Conservation (phyloP, 2,329 filamentous ascomycete species). For the Rutstroemia sp. region DNA sequence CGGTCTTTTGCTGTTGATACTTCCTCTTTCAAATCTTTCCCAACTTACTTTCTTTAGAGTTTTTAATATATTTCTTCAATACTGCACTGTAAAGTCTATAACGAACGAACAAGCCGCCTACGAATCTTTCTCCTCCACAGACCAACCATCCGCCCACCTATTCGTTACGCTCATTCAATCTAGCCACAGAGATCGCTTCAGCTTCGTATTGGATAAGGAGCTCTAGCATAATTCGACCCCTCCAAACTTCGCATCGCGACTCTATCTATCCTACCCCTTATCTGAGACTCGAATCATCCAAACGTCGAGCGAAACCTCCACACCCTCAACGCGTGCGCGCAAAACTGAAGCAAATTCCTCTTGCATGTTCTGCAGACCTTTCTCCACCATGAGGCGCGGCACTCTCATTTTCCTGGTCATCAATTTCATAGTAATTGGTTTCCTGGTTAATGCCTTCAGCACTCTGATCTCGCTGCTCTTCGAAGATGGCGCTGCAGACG, state of each 20-base stretch:
- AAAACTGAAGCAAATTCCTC: background rate
- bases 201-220: background rate
- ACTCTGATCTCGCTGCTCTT: slow-evolving; percentile 64
- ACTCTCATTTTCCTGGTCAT: slow-evolving; percentile 37
- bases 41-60: too few relatives aligned
- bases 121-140: too few relatives aligned
- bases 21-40: too few relatives aligned
- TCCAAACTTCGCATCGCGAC: background rate
- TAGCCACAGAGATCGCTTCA: background rate
- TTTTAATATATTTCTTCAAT: too few relatives aligned
- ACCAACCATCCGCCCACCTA: too few relatives aligned
- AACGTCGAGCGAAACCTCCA: background rate
- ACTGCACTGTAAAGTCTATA: too few relatives aligned
- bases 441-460: slow-evolving; percentile 60
- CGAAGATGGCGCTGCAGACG: slow-evolving; percentile 58
- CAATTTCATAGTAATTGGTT: slow-evolving; percentile 55
- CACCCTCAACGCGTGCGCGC: background rate
- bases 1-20: too few relatives aligned
- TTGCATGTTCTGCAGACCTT: background rate
- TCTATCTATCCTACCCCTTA: background rate
- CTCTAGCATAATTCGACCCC: background rate
- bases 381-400: slow-evolving; percentile 27
- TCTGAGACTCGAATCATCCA: background rate
- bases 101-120: too few relatives aligned
- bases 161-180: too few relatives aligned